Base-by-base conservation (phyloP, 2,329 filamentous ascomycete species). In the Exserohilum rostratum region DNA sequence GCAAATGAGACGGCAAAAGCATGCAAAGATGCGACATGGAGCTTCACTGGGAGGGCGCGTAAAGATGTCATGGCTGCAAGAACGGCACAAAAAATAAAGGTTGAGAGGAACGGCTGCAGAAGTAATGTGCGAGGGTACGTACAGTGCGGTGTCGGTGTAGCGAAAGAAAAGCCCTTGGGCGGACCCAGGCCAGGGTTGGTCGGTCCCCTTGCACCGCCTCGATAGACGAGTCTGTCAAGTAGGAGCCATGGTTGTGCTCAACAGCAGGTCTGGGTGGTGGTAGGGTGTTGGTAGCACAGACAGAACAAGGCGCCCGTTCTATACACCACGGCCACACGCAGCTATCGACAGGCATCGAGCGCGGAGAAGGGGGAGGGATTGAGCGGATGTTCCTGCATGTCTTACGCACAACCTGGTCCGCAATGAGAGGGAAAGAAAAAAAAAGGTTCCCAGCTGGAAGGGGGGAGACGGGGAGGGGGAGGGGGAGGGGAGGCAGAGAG, bases 311-410 rank as follows among this genome's bases (percentile, higher is more conserved):
- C n/a, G n/a, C n/a, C n/a, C n/a, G n/a, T n/a, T n/a, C n/a, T n/a
- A n/a, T n/a, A n/a, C n/a, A n/a, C n/a, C n/a, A n/a, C n/a, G n/a
- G n/a, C n/a, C n/a, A n/a, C n/a, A n/a, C n/a, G n/a, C n/a, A n/a
- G n/a, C n/a, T n/a, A n/a, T n/a, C n/a, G n/a, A n/a, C n/a, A n/a
- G n/a, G n/a, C n/a, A n/a, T n/a, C n/a, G n/a, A n/a, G n/a, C n/a
- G n/a, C n/a, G n/a, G n/a, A n/a, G n/a, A n/a, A n/a, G n/a, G n/a
- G n/a, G n/a, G n/a, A n/a, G n/a, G n/a, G n/a, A n/a, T n/a, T 44
- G 50, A 55, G 60, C 58, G 40, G 43, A 44, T 64, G 63, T 65
- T 66, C 61, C 65, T 70, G 66, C 64, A 61, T 61, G 38, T 61
- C 58, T 67, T 65, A 63, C 50, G 60, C 60, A 60, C 52, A 52